Evolutionary conservation across 306 rosid genomes (phyloP).

Genomic region (Herpetospermum pedunculosum): DNA sequence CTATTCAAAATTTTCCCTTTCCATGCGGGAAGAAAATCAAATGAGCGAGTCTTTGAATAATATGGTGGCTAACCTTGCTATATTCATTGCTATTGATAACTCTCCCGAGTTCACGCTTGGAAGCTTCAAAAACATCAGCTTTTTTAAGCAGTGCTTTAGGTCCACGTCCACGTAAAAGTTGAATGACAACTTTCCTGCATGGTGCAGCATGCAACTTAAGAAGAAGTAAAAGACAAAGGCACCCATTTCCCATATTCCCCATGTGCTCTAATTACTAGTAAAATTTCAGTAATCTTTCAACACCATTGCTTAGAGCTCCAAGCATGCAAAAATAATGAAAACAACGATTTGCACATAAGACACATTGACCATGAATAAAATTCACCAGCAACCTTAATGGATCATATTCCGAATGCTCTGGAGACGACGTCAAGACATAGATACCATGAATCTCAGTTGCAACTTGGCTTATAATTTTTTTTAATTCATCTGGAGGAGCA

Average conservation of each 20-base stretch:
- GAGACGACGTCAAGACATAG: conserved; percentile 56
- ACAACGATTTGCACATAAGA: not conserved
- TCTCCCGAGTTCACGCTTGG: conserved; percentile 44
- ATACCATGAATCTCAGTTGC: conserved; percentile 55
- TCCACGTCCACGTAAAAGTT: conserved; percentile 52
- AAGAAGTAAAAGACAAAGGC: not conserved
- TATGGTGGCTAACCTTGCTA: conserved; percentile 41
- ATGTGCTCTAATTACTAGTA: not conserved
- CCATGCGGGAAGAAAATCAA: not conserved
- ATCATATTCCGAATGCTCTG: conserved; percentile 46
- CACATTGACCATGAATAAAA: not conserved
- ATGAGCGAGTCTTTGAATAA: not conserved
- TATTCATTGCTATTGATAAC: conserved; percentile 51
- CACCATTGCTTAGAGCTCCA: not conserved
- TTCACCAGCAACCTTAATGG: conserved; percentile 46
- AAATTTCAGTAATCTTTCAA: not conserved
- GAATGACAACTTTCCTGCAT: conserved; percentile 71
- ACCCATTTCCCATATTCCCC: not conserved
- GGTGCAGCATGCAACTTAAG: conserved; percentile 4
- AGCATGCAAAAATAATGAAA: not conserved
- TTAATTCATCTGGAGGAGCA: conserved; percentile 56
- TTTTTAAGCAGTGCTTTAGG: conserved; percentile 48
- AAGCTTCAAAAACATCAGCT: conserved; percentile 62
- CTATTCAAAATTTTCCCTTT: not conserved
- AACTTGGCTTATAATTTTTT: conserved; percentile 47